A percentile compares a stretch with the other conserved stretches of the same genome.
Conservation (phyloP, 768 basidiomycete genomes). For the Filobasidium floriforme region DNA sequence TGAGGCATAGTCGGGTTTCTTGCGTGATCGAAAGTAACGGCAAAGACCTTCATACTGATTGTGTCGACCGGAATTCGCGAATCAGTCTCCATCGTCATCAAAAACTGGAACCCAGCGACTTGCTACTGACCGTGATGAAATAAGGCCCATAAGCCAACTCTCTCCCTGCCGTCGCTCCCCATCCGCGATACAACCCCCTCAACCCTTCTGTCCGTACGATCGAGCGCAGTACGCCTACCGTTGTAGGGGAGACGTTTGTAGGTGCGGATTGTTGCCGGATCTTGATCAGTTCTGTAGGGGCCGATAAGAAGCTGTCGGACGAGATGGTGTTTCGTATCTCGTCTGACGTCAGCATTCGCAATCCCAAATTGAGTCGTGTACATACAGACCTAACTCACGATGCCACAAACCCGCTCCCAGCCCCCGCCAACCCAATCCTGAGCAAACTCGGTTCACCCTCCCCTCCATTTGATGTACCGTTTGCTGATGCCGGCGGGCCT, state of each 20-base stretch:
- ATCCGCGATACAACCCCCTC: conserved; percentile 67
- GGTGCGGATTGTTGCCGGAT: conserved; percentile 44
- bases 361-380: conserved; percentile 12
- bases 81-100: conserved; percentile 3
- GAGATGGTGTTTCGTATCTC: neutral
- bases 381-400: conserved; percentile 63
- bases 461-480: conserved; percentile 26
- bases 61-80: neutral
- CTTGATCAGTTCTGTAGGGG: conserved; percentile 82
- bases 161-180: conserved; percentile 63
- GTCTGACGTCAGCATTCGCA: no score
- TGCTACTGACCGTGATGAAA: conserved; percentile 57
- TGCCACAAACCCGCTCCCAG: conserved; percentile 67
- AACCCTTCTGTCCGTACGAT: conserved; percentile 57
- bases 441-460: conserved; percentile 56
- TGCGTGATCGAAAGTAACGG: conserved; percentile 35
- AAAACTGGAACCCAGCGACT: neutral
- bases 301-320: conserved; percentile 58
- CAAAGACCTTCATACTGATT: conserved; percentile 44
- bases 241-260: conserved; percentile 40
- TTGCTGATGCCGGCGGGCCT: neutral
- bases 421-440: conserved; percentile 70
- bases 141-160: conserved; percentile 81
- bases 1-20: conserved; percentile 24
- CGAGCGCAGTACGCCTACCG: conserved; percentile 52